Evolutionary conservation across 1,284 basidiomycete genomes (phyloP), one percentile per base, ranked within the genome.

Genomic region (Cryptococcus hybrid): DNA sequence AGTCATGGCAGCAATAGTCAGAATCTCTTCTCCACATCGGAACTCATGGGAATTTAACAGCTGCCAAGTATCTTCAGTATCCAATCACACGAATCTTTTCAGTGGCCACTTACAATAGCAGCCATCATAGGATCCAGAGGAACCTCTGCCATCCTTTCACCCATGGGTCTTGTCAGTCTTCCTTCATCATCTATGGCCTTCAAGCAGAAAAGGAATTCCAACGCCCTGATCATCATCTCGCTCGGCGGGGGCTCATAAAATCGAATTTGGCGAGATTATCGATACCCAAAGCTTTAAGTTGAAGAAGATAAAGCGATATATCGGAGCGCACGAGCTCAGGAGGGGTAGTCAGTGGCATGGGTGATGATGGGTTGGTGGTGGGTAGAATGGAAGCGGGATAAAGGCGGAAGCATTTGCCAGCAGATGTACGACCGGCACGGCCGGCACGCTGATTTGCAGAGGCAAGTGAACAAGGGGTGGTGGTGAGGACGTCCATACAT

Each of bases 1-100:
- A 7, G 89, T 90, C 92, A 99, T 98, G 0, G 95, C 92, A 1
- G 93, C 89, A 58, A 99, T 96, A 0, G 91, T 92, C 53, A 99
- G 79, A 47, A 96, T 89, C 73, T 99, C 95, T 69, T 94, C 88
- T 2, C 92, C 90, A 67, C 95, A 99, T 61, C 83, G 82, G 68
- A 87, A 88, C 9, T 88, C 86, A 64, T 87, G 85, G 3, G 92
- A 94, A 58, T 83, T 85, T 66, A 97, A 89, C 5, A 98, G 75
- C 93, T 96, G 63, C 0, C 13, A n/a, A 38, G n/a, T n/a, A 2
- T 11, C 9, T 11, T 45, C 6, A n/a, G 12, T 36, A 7, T 40
- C 37, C 24, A 5, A 11, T 1, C 5, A 47, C 5, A 49, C 2
- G n/a, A 12, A 51, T 39, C 37, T 18, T 15, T 7, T 8, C 24